Base-by-base conservation (phyloP, 2,329 filamentous ascomycete species). In the Pseudogymnoascus sp. region DNA sequence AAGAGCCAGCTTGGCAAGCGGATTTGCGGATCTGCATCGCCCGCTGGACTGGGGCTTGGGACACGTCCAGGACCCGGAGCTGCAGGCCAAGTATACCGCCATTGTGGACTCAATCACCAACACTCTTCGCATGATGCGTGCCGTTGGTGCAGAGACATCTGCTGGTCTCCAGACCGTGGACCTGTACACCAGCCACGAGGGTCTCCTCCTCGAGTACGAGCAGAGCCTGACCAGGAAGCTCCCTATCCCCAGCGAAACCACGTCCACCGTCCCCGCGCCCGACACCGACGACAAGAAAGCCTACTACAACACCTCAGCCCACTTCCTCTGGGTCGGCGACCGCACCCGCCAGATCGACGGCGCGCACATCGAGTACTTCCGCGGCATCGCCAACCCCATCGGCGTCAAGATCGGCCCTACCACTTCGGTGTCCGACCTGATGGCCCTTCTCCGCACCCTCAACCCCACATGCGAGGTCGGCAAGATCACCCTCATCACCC, bases 271-370 rank as follows among this genome's bases (percentile, higher is more conserved):
- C 28, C 62, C 64, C 9, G 64, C 58, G 28, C 60, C 38, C 47
- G 66, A 64, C 43, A 38, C 54, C 62, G 69, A 66, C 64, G 65
- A 69, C 41, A 69, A 69, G 61, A 84, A 83, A 70, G 86, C 87
- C 70, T 95, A 90, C 82, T 97, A 95, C 78, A 89, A 96, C 75
- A 97, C 93, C 0, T 96, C 91, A 4, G 90, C 91, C 0, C 94
- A 99, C 73, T 97, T 99, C 78, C 83, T 99, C 73, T 99, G 94
- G 94, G 95, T 99, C 69, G 94, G 94, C 60, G 94, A 99, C 75
- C 89, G 94, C 66, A 99, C 94, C 1, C 86, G 94, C 54, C 93
- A 97, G 75, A 85, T 97, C 50, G 89, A 94, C 71, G 90, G 93
- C 68, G 93, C 89, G 0, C 94, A 99, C 74, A 89, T 99, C 64